phyloP scores from a whole-genome alignment of 139 green algal genomes.

The Trebouxia sp. region DNA sequence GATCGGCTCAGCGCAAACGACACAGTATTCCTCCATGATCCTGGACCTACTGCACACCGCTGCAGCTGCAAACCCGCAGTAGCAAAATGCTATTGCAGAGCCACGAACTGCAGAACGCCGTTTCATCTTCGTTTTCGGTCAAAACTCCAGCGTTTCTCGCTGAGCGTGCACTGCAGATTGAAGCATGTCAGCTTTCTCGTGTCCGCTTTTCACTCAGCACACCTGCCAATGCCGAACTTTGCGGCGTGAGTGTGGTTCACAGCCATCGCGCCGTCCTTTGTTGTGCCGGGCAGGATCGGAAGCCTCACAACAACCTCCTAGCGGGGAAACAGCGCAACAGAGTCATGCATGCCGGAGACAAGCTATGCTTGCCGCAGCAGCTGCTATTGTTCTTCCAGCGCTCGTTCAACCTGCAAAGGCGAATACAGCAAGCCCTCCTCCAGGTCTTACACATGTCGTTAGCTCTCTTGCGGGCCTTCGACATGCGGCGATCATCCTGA shows the following conservation, averaged over 20 bases:
- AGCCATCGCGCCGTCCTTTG: neutral
- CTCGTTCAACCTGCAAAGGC: neutral
- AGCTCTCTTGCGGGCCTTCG: too few relatives aligned
- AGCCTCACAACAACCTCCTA: neutral
- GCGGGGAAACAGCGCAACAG: neutral
- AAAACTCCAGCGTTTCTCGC: too few relatives aligned
- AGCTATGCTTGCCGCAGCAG: neutral
- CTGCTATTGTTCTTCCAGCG: neutral
- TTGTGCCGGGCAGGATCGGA: neutral
- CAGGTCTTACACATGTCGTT: neutral
- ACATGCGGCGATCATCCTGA: too few relatives aligned
- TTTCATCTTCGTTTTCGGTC: conserved; percentile 19
- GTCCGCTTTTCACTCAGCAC: too few relatives aligned
- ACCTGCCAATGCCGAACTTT: too few relatives aligned
- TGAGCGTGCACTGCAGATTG: too few relatives aligned
- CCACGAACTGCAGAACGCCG: too few relatives aligned
- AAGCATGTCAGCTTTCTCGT: too few relatives aligned
- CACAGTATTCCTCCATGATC: conserved; percentile 54
- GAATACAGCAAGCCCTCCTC: neutral
- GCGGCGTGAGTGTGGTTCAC: neutral
- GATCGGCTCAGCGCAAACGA: conserved; percentile 88
- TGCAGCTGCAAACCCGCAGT: too few relatives aligned
- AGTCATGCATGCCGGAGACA: neutral
- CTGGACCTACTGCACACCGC: neutral
- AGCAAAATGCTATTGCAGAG: too few relatives aligned